Percentiles rank a stretch among this genome's conserved stretches.
These are phyloP conservation scores for Globisporangium recalcitrans DNA, from an alignment of 352 stramenopile genomes.

Conservation along the genomic window DNA sequence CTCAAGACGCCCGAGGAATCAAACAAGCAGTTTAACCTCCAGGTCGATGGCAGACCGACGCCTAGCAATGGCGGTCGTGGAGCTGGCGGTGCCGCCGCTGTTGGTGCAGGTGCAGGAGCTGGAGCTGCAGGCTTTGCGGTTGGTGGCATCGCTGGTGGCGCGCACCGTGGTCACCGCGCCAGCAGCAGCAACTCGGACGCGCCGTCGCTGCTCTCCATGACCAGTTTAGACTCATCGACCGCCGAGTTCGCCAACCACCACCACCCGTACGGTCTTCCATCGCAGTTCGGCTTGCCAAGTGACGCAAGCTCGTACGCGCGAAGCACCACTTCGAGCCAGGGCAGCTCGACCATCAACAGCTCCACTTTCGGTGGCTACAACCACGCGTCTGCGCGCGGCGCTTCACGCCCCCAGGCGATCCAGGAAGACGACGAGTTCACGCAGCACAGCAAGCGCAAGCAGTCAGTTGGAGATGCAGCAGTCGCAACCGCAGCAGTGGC, in stretches of 20 bases:
- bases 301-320: constrained; percentile 15
- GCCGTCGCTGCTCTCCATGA: constrained; percentile 21
- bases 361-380: background rate
- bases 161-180: constrained; percentile 12
- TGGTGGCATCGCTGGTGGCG: constrained; percentile 12
- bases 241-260: constrained; percentile 33
- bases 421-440: constrained; percentile 7
- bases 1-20: constrained; percentile 26
- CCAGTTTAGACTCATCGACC: constrained; percentile 18
- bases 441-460: constrained; percentile 10
- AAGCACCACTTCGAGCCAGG: constrained; percentile 2
- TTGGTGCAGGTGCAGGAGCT: background rate
- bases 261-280: constrained; percentile 19
- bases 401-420: constrained; percentile 5
- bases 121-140: constrained; percentile 4
- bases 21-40: constrained; percentile 26
- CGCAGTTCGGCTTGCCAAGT: constrained; percentile 24
- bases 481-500: background rate
- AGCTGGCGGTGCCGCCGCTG: background rate
- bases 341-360: constrained; percentile 1
- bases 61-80: background rate
- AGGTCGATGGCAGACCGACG: constrained; percentile 14
- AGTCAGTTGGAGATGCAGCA: background rate
- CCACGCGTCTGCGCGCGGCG: background rate
- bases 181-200: constrained; percentile 22